Conservation (phyloP, 176 grass and related monocot species). For the sorghum (Sorghum bicolor) region Sorghum_bicolor_NCBIv3 NC_012873.2:2929501-2930000, state of each 20-base stretch:
- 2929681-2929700: neutral
- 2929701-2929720: slow-evolving; percentile 45
- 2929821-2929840: slow-evolving; percentile 28
- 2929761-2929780: slow-evolving; percentile 22
- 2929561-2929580: slow-evolving; percentile 44
- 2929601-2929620: slow-evolving; percentile 39
- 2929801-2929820: slow-evolving; percentile 50
- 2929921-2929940: no score
- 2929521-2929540: slow-evolving; percentile 43
- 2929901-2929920: no score
- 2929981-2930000: slow-evolving; percentile 36
- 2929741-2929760: slow-evolving; percentile 14
- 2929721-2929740: slow-evolving; percentile 66
- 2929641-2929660: slow-evolving; percentile 36
- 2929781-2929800: slow-evolving; percentile 74
- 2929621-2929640: slow-evolving; percentile 9
- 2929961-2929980: no score
- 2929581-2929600: slow-evolving; percentile 67
- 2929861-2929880: no score
- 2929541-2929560: slow-evolving; percentile 40
- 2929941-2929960: no score
- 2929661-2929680: slow-evolving; percentile 28
- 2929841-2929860: slow-evolving; percentile 23
- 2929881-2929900: no score
- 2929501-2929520: slow-evolving; percentile 74